These are phyloP conservation scores for Lichtheimia hyalospora DNA, from an alignment of 371 early-diverging fungal genomes.

Conservation along the genomic window DNA sequence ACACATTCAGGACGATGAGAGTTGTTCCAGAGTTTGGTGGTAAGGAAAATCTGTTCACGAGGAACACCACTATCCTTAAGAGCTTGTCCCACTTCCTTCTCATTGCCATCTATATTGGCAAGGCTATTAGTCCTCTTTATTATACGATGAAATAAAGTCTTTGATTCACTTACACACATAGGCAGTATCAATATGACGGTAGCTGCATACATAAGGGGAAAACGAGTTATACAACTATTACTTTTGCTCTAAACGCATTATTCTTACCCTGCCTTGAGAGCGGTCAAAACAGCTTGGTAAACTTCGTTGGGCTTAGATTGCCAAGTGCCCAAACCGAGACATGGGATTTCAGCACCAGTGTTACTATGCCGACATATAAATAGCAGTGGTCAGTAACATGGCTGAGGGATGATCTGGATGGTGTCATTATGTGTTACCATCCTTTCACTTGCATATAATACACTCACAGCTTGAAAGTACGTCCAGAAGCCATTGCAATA, in stretches of 20 bases:
- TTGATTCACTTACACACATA: conserved; percentile 34
- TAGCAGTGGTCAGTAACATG: no score
- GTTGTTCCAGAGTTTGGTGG: conserved; percentile 69
- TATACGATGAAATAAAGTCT: no score
- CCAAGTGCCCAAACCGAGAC: conserved; percentile 45
- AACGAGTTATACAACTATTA: not conserved
- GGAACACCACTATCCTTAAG: conserved; percentile 57
- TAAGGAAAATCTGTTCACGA: conserved; percentile 79
- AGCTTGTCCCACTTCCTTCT: conserved; percentile 75
- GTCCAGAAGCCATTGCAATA: conserved; percentile 17
- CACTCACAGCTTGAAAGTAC: conserved; percentile 17
- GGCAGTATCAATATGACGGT: conserved; percentile 60
- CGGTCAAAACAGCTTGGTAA: conserved; percentile 33
- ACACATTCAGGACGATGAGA: conserved; percentile 51
- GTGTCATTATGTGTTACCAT: not conserved
- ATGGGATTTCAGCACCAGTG: conserved; percentile 33
- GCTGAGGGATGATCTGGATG: no score
- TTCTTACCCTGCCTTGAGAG: conserved; percentile 36
- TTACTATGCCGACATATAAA: conserved; percentile 14
- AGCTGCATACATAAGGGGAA: conserved; percentile 18
- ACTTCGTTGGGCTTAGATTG: conserved; percentile 44
- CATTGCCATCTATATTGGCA: conserved; percentile 60
- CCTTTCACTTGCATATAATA: not conserved
- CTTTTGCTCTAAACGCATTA: not conserved
- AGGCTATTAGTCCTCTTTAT: not conserved